Percentiles rank a stretch among this genome's conserved stretches.
These are phyloP conservation scores for Psidium guajava DNA, from an alignment of 345 rosid genomes.

Conservation along the genomic window DNA sequence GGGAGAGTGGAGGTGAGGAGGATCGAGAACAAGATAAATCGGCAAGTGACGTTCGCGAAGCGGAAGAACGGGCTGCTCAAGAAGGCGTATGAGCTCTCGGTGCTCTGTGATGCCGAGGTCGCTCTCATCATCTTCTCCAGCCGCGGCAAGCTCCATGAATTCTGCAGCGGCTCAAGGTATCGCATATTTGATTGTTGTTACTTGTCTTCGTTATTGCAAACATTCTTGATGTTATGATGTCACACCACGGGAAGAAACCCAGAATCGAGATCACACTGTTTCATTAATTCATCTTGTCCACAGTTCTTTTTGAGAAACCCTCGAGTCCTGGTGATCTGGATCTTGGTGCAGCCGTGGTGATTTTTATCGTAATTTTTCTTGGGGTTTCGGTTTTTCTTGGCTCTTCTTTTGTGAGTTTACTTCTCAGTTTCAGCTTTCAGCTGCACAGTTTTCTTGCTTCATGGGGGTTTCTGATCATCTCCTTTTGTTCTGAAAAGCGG, in stretches of 20 bases:
- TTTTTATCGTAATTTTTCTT: background rate
- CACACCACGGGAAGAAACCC: background rate
- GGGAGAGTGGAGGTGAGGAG: constrained; percentile 82
- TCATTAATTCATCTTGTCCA: background rate
- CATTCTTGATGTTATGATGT: background rate
- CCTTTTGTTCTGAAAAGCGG: background rate
- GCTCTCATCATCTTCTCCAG: constrained; percentile 62
- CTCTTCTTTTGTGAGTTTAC: background rate
- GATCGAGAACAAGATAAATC: constrained; percentile 69
- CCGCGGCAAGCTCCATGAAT: constrained; percentile 63
- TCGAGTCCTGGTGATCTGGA: background rate
- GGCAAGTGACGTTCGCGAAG: constrained; percentile 75
- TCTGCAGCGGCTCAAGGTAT: constrained; percentile 52
- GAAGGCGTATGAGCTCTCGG: constrained; percentile 73
- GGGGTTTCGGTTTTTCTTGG: background rate
- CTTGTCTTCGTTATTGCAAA: background rate
- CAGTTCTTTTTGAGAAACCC: background rate
- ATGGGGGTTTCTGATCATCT: background rate
- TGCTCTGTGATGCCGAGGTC: constrained; percentile 69
- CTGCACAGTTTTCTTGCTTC: background rate
- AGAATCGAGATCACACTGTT: background rate
- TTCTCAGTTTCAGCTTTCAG: background rate
- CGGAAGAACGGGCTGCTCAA: constrained; percentile 73
- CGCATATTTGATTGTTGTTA: background rate
- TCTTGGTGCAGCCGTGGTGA: background rate